Conservation (phyloP, 176 grass and related monocot species). For the Puccinellia tenuiflora region DNA sequence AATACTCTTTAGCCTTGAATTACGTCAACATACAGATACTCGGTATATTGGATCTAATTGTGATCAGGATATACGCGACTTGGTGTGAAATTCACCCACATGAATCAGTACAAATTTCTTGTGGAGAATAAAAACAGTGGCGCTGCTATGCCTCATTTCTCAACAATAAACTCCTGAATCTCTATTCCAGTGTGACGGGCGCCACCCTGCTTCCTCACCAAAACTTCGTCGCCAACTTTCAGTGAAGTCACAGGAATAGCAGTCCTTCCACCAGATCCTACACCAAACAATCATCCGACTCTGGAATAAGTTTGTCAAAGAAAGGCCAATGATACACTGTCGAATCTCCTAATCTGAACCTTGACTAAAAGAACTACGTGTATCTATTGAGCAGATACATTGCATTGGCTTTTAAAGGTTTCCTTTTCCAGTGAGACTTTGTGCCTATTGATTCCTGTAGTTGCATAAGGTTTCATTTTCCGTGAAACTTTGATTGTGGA, state of each 20-base stretch:
- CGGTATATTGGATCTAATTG: not conserved
- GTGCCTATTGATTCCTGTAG: not conserved
- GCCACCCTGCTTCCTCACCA: conserved; percentile 65
- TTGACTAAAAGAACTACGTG: not conserved
- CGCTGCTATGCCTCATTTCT: conserved; percentile 52
- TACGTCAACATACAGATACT: not conserved
- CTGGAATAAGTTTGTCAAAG: not conserved
- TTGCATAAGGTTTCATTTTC: not conserved
- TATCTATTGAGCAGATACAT: not conserved
- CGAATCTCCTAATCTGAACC: not conserved
- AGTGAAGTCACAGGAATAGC: conserved; percentile 83
- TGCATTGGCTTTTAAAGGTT: not conserved
- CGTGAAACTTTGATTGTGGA: not conserved
- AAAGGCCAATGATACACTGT: not conserved
- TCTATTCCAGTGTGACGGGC: conserved; percentile 96
- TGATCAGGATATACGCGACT: not conserved
- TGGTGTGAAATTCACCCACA: not conserved
- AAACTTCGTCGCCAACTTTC: conserved; percentile 71
- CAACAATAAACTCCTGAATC: conserved; percentile 84
- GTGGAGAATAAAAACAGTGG: not conserved
- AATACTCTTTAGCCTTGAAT: not conserved
- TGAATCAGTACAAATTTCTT: not conserved
- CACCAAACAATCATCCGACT: not conserved
- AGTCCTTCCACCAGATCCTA: conserved; percentile 37
- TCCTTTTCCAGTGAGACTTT: not conserved